Conservation (phyloP, 108 stramenopile species). For the Fragilaria crotonensis region DNA sequence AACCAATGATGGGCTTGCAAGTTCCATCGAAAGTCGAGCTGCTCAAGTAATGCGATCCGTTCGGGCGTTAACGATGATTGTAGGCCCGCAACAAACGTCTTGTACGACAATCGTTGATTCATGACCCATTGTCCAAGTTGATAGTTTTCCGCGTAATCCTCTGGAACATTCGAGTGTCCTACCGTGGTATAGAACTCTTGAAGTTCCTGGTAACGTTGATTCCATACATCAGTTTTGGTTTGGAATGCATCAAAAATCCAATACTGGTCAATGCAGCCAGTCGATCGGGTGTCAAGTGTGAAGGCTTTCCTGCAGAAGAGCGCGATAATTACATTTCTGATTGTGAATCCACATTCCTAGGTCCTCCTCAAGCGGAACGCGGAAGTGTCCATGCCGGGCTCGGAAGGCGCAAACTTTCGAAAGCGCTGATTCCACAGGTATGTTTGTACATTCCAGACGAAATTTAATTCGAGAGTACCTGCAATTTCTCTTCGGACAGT, state of each 20-base stretch:
- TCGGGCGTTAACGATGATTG: constrained; percentile 17
- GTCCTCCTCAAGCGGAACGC: constrained; percentile 10
- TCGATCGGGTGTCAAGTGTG: constrained; percentile 25
- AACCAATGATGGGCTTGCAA: constrained; percentile 24
- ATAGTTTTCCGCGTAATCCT: constrained; percentile 23
- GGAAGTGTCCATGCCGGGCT: constrained; percentile 19
- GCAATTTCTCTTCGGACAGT: constrained; percentile 9
- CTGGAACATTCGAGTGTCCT: constrained; percentile 39
- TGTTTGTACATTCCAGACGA: constrained; percentile 21
- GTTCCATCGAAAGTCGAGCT: constrained; percentile 44
- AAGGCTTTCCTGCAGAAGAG: constrained; percentile 4
- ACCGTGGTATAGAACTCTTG: constrained; percentile 11
- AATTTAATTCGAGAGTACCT: constrained; percentile 15
- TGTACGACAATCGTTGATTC: constrained; percentile 41
- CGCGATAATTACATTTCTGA: constrained; percentile 30
- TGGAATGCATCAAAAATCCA: constrained; percentile 17
- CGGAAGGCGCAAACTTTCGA: constrained; percentile 22
- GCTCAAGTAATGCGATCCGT: constrained; percentile 30
- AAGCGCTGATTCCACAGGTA: constrained; percentile 30
- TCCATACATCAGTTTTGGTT: constrained; percentile 18
- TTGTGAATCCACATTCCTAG: constrained; percentile 32
- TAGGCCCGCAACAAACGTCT: constrained; percentile 16
- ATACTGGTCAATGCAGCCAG: constrained; percentile 18
- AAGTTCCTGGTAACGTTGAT: constrained; percentile 23
- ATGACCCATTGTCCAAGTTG: constrained; percentile 42